These are phyloP conservation scores for Durusdinium trenchii DNA, from an alignment of 73 alveolate genomes.

Conservation along the genomic window DNA sequence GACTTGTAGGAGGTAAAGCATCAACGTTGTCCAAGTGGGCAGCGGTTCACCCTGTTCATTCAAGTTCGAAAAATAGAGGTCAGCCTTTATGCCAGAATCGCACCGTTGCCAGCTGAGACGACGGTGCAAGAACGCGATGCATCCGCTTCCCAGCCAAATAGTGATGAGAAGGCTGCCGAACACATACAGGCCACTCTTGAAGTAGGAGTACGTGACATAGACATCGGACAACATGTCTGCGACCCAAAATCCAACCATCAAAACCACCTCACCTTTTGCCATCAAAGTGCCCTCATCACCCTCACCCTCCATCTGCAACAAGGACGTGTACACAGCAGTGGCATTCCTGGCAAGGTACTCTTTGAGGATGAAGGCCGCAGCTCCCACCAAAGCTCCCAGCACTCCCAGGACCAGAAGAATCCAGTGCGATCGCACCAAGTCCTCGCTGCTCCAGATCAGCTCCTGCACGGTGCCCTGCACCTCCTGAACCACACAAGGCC, in stretches of 20 bases:
- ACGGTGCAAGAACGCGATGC: background rate
- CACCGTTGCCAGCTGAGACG: too few species aligned
- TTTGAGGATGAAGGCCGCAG: background rate
- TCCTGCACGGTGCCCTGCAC: background rate
- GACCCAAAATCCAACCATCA: background rate
- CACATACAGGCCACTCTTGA: background rate
- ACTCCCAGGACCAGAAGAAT: background rate
- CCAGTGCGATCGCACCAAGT: too few species aligned
- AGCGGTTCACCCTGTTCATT: too few species aligned
- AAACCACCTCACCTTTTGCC: background rate
- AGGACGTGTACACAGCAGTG: background rate
- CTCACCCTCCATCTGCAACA: background rate
- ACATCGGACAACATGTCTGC: background rate
- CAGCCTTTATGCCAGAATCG: too few species aligned
- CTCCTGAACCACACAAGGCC: background rate
- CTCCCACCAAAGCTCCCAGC: background rate
- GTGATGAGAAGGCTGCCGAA: background rate
- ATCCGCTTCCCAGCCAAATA: background rate
- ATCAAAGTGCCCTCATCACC: background rate
- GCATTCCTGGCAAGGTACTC: background rate
- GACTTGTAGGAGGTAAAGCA: too few species aligned
- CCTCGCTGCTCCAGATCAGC: background rate
- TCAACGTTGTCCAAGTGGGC: too few species aligned
- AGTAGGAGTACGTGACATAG: background rate
- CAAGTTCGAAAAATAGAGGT: too few species aligned